phyloP scores from a whole-genome alignment of 2,329 filamentous ascomycete genomes.

The Aspergillus ibericus region DNA sequence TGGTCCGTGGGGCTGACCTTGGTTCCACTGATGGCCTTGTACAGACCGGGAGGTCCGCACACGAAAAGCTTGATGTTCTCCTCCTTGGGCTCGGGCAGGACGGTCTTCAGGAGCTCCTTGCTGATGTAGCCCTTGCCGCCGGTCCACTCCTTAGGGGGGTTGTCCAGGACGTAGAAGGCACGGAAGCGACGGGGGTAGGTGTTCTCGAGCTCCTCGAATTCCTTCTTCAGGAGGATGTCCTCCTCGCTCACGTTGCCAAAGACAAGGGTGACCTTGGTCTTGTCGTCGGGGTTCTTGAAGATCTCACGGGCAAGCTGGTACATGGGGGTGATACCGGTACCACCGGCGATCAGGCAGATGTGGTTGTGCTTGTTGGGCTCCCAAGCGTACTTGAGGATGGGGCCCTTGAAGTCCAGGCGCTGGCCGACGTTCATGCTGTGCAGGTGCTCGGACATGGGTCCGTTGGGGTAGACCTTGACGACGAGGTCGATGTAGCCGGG shows the following conservation, averaged over 20 bases:
- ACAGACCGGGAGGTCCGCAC: conserved; percentile 87
- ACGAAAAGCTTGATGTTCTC: conserved; percentile 96
- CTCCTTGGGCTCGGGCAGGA: conserved; percentile 86
- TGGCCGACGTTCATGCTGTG: conserved; percentile 81
- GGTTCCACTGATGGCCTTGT: conserved; percentile 84
- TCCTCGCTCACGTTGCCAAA: conserved; percentile 88
- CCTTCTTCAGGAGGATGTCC: conserved; percentile 86
- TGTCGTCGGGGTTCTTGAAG: conserved; percentile 94
- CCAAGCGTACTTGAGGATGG: conserved; percentile 92
- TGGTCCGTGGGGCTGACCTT: conserved; percentile 95
- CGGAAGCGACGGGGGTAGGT: conserved; percentile 93
- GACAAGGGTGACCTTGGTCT: conserved; percentile 94
- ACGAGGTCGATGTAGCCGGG: conserved; percentile 83
- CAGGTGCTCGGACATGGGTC: conserved; percentile 88
- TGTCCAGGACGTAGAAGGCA: conserved; percentile 90
- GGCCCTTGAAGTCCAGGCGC: conserved; percentile 87
- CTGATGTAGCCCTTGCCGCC: conserved; percentile 77
- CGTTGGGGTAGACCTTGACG: conserved; percentile 86
- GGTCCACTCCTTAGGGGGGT: conserved; percentile 73
- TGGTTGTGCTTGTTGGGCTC: conserved; percentile 88
- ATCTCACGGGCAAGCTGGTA: conserved; percentile 89
- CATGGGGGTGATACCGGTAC: conserved; percentile 97
- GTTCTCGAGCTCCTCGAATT: conserved; percentile 86
- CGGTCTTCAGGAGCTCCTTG: conserved; percentile 92
- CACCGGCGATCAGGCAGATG: conserved; percentile 71